Conservation (phyloP, 352 stramenopile genomes). For the Pythium brassicae region DNA sequence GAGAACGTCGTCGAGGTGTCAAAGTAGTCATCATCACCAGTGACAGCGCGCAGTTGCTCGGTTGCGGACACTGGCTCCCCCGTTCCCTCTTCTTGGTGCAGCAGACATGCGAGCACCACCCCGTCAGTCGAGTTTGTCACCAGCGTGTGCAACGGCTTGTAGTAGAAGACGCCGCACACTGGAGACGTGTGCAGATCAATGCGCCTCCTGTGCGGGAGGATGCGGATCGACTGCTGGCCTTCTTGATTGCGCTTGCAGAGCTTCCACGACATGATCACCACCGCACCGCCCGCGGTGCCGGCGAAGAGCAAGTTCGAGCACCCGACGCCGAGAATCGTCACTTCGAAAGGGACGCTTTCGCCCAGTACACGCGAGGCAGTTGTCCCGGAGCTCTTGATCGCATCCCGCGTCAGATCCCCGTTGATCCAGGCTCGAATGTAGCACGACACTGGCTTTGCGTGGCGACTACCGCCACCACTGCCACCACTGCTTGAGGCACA, state of each 20-base stretch:
- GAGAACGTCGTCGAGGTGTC: constrained; percentile 15
- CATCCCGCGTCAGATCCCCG: constrained; percentile 37
- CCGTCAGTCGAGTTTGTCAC: constrained; percentile 39
- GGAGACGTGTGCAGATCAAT: constrained; percentile 49
- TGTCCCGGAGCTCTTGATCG: constrained; percentile 15
- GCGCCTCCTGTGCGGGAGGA: constrained; percentile 24
- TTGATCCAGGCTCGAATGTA: constrained; percentile 55
- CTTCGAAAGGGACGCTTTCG: constrained; percentile 23
- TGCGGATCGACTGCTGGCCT: constrained; percentile 17
- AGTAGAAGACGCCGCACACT: constrained; percentile 40
- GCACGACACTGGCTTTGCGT: constrained; percentile 6
- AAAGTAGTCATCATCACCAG: constrained; percentile 9
- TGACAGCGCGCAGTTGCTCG: constrained; percentile 4
- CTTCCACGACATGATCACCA: constrained; percentile 52
- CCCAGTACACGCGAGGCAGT: constrained; percentile 2
- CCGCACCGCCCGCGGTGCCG: constrained; percentile 32
- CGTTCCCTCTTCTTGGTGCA: constrained; percentile 6
- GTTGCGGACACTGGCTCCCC: not conserved
- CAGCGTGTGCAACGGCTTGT: constrained; percentile 19
- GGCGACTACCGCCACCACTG: not conserved
- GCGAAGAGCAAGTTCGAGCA: constrained; percentile 38
- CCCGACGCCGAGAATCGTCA: constrained; percentile 41
- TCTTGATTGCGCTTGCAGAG: constrained; percentile 21
- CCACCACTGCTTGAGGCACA: not conserved
- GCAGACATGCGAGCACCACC: constrained; percentile 35